These are phyloP conservation scores for Cladophialophora carrionii DNA, from an alignment of 2,329 filamentous ascomycete genomes.

Conservation along the genomic window DNA sequence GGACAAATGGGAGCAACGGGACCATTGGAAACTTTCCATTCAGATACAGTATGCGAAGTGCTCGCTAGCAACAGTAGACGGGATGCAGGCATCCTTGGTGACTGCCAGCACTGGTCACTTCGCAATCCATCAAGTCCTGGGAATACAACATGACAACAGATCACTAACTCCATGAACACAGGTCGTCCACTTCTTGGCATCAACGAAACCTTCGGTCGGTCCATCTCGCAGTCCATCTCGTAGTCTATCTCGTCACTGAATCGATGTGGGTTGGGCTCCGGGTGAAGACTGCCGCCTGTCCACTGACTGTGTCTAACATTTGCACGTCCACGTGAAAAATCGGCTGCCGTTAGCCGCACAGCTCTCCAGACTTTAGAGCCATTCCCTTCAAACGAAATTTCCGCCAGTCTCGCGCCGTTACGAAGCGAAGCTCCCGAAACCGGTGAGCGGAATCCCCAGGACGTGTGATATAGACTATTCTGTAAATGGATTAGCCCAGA, in stretches of 20 bases:
- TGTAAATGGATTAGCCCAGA: neutral
- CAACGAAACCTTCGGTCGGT: neutral
- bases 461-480: too few relatives aligned
- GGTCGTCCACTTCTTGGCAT: neutral
- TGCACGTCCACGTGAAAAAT: neutral
- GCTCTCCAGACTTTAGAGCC: too few relatives aligned
- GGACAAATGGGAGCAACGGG: neutral
- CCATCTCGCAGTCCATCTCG: neutral
- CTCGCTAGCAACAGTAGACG: neutral
- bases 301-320: neutral
- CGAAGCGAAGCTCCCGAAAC: neutral
- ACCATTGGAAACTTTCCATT: neutral
- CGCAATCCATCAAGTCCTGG: neutral
- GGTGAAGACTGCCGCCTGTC: neutral
- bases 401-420: neutral
- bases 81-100: neutral
- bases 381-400: neutral
- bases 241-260: neutral
- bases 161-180: neutral
- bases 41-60: neutral
- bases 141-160: neutral
- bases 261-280: neutral
- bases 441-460: neutral
- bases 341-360: neutral
- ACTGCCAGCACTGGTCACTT: neutral